Evolutionary conservation across 371 early-diverging fungal species (phyloP), one percentile per base, ranked within the genome.

Genomic region (Umbelopsis sp.): DNA sequence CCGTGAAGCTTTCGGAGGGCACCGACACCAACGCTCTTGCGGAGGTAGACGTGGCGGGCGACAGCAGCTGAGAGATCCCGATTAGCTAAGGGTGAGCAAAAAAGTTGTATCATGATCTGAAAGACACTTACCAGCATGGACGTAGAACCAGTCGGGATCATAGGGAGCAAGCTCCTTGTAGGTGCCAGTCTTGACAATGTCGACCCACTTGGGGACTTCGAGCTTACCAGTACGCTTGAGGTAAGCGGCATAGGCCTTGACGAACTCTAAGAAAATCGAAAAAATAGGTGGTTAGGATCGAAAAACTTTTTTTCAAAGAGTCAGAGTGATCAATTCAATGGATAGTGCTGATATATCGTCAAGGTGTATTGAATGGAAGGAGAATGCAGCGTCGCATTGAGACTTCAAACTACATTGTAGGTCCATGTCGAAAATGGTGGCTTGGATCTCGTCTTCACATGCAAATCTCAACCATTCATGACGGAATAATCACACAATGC

Each of bases 81-180:
- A 51, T 6, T 4, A 25, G 50, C 16, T 24, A 20, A 50, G 8
- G 9, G 24, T 6, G 22, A 22, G 22, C 0, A 22, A 22, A 22
- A 22, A 22, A 22, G 22, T 22, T 22, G 22, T 22, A 22, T 22
- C 22, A 22, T 7, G 41, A 41, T 41, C 41, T 7, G 22, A 22
- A 41, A 41, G 41, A 45, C 6, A 74, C 84, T 72, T 85, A 93
- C 94, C 96, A 71, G 96, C 96, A 78, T 98, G 96, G 73, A 96
- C 84, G 88, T 94, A 99, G 94, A 90, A 99, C 98, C 98, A 99
- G 90, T 99, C 98, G 70, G 95, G 94, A 78, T 99, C 97, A 84
- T 94, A 93, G 62, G 98, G 98, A 79, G 94, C 94, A 71, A 96
- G 88, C 87, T 97, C 97, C 92, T 97, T 97, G 93, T 84, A 88